Evolutionary conservation across 495 filamentous ascomycete genomes (phyloP).

Genomic region (Podospora tetraspora): DNA sequence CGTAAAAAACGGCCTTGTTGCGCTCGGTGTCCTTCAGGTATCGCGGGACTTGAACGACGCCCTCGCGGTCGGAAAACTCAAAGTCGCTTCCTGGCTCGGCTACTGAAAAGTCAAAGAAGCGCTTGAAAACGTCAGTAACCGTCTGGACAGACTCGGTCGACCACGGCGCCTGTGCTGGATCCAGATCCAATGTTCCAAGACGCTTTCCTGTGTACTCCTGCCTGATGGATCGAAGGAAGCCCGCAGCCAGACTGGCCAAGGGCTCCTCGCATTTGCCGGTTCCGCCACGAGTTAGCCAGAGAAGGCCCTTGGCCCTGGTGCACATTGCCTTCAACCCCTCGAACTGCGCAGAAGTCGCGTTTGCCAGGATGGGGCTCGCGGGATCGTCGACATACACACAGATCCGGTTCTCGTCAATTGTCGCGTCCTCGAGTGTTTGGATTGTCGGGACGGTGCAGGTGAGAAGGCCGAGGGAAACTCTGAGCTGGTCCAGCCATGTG

Average conservation of each 20-base stretch:
- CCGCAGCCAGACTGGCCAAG: constrained; percentile 24
- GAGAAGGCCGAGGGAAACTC: constrained; percentile 22
- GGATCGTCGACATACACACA: constrained; percentile 35
- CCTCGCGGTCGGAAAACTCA: constrained; percentile 29
- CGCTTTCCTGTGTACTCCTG: constrained; percentile 29
- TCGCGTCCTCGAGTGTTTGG: constrained; percentile 15
- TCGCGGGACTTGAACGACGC: constrained; percentile 24
- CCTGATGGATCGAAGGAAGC: constrained; percentile 31
- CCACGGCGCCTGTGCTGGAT: constrained; percentile 16
- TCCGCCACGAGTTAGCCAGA: constrained; percentile 51
- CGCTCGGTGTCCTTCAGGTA: constrained; percentile 31
- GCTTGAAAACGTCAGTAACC: constrained; percentile 24
- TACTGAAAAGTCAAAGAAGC: constrained; percentile 19
- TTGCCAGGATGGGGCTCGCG: constrained; percentile 25
- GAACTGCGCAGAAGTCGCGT: constrained; percentile 20
- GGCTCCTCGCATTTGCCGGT: constrained; percentile 24
- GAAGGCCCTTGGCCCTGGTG: constrained; percentile 29
- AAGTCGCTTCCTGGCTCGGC: constrained; percentile 15
- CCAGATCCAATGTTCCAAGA: constrained; percentile 26
- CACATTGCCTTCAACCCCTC: constrained; percentile 27
- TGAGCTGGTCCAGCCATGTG: constrained; percentile 24
- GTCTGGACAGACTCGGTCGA: constrained; percentile 15
- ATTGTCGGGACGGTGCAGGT: constrained; percentile 25
- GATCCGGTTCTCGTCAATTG: constrained; percentile 19
- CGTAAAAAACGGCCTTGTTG: constrained; percentile 26